phyloP scores from a whole-genome alignment of 1,139 yeast species.

The Suhomyces anneliseae region DNA sequence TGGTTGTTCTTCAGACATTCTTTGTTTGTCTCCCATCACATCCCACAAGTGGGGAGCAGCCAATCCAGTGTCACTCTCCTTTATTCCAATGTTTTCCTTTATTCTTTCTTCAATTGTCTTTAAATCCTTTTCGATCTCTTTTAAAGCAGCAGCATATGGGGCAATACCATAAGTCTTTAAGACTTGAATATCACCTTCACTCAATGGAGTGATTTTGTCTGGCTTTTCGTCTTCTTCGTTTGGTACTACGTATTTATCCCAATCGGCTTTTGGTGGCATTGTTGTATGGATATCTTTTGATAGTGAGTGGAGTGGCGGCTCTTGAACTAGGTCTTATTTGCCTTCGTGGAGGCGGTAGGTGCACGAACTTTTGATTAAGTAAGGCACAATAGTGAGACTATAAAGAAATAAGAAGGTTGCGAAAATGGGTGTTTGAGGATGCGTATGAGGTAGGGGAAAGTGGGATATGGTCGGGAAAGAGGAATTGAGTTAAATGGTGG shows the following conservation, averaged over 20 bases:
- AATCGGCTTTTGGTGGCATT: conserved; percentile 88
- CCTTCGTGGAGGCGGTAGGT: conserved; percentile 3
- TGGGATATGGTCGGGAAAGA: too few relatives aligned
- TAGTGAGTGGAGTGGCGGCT: conserved; percentile 1
- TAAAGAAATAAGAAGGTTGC: too few relatives aligned
- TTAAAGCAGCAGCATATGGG: conserved; percentile 82
- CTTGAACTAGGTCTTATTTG: conserved; percentile 7
- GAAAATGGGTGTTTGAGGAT: too few relatives aligned
- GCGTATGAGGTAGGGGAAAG: too few relatives aligned
- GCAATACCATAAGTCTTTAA: conserved; percentile 97
- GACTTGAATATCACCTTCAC: conserved; percentile 97
- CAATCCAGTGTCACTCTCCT: conserved; percentile 93
- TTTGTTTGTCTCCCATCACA: conserved; percentile 91
- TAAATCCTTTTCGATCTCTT: conserved; percentile 80
- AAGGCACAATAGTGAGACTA: too few relatives aligned
- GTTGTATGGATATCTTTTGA: background rate
- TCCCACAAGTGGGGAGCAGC: conserved; percentile 98
- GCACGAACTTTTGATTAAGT: conserved; percentile 2
- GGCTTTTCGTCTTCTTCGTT: conserved; percentile 61
- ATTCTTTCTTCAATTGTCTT: conserved; percentile 80
- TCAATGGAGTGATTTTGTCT: conserved; percentile 80
- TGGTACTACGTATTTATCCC: conserved; percentile 96
- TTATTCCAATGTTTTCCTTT: conserved; percentile 90
- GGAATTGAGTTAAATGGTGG: too few relatives aligned
- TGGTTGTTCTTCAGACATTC: conserved; percentile 92